Evolutionary conservation across 306 rosid genomes (phyloP), one percentile per base, ranked within the genome.

Genomic region (Cucurbita pepo): DNA sequence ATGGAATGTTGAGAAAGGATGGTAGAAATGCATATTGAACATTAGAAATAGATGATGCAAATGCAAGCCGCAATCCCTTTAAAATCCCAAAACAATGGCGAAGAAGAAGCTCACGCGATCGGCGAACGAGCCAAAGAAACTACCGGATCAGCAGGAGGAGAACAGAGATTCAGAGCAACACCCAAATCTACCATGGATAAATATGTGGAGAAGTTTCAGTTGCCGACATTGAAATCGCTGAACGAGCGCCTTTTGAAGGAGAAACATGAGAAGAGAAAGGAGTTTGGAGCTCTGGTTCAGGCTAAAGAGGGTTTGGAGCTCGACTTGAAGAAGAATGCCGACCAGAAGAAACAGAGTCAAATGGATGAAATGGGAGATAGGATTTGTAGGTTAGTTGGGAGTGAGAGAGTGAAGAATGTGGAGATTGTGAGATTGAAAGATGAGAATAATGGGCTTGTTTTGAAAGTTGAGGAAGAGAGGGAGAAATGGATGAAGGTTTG

Each of bases 141-240:
- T 70, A n/a, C 70, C 79, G 53, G 47, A 7, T 18, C 56, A 22
- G 2, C 70, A 73, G 18, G 80, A 59, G 6, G 63, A 78, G 7
- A 45, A 10, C 13, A 15, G 48, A 5, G 56, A 36, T 15, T 58
- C 45, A 5, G 40, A 40, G 7, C 69, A 56, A 25, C 69, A 25
- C 55, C 59, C 43, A 71, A 6, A 30, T 10, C 81, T 36, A 30
- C 83, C 62, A 67, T 77, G 77, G 88, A 82, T 16, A 85, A 78
- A 72, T 22, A 88, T 25, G 56, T 79, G 0, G 75, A 75, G 47
- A 86, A 90, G 86, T 58, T 88, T 36, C 75, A 90, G 86, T 56
- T 93, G 40, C 77, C 77, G 77, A 87, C 48, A 50, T 90, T 93
- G 79, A 90, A 87, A 78, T 76, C 86, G n/a, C 85, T 90, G 76